Percentiles rank a stretch among this genome's conserved stretches.
These are phyloP conservation scores for Glycine latifolia DNA, from an alignment of 306 rosid genomes.

Conservation along the genomic window DNA sequence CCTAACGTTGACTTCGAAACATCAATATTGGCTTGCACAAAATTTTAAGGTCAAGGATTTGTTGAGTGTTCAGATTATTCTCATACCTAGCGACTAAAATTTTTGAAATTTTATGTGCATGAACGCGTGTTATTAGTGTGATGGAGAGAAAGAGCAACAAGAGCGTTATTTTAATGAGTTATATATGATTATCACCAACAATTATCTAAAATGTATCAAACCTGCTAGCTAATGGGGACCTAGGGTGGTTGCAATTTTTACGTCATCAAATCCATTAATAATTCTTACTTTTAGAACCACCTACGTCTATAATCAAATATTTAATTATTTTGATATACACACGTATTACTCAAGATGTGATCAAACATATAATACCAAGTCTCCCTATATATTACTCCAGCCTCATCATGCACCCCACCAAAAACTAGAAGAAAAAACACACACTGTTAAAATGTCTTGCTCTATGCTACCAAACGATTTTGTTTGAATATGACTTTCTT, in stretches of 20 bases:
- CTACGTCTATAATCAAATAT: conserved; percentile 35
- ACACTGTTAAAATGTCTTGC: conserved; percentile 65
- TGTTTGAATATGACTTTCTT: conserved; percentile 31
- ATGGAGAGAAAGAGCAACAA: not conserved
- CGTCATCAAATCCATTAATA: conserved; percentile 42
- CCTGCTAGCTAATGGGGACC: conserved; percentile 38
- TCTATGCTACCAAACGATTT: conserved; percentile 51
- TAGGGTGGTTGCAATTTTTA: conserved; percentile 50
- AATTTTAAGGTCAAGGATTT: conserved; percentile 54
- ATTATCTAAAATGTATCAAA: conserved; percentile 24
- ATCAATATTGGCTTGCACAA: conserved; percentile 30
- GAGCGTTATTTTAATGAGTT: not conserved
- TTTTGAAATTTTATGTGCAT: conserved; percentile 21
- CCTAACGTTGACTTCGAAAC: conserved; percentile 55
- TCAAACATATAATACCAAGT: conserved; percentile 39
- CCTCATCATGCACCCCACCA: conserved; percentile 68
- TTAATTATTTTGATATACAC: conserved; percentile 42
- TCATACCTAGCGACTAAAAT: conserved; percentile 23
- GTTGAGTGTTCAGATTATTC: conserved; percentile 47
- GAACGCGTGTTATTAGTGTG: not conserved
- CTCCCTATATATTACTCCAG: conserved; percentile 18
- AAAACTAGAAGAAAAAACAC: conserved; percentile 50
- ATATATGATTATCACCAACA: conserved; percentile 22
- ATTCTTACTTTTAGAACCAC: conserved; percentile 29
- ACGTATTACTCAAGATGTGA: conserved; percentile 56